These are phyloP conservation scores for Phaffomyces antillensis DNA, from an alignment of 805 yeast species.

Conservation along the genomic window DNA sequence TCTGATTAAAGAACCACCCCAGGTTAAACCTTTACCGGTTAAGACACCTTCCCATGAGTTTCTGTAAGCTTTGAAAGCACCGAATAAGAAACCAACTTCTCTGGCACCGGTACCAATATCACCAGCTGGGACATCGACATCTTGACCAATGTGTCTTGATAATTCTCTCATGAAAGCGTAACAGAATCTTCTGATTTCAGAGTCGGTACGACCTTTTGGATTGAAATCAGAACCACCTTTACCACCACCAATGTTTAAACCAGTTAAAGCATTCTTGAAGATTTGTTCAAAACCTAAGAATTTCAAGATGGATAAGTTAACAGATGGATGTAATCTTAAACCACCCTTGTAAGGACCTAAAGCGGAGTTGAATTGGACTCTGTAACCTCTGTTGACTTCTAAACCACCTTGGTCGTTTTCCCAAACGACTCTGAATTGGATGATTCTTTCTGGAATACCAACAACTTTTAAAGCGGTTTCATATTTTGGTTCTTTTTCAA, in stretches of 20 bases:
- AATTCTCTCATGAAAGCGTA: conserved; percentile 92
- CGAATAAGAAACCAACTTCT: conserved; percentile 73
- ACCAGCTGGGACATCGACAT: conserved; percentile 99
- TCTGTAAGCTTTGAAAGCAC: conserved; percentile 89
- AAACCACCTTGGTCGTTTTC: conserved; percentile 89
- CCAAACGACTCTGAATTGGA: conserved; percentile 97
- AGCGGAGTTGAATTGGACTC: conserved; percentile 98
- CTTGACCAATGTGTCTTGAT: conserved; percentile 92
- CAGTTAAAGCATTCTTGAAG: conserved; percentile 96
- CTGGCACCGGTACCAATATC: conserved; percentile 96
- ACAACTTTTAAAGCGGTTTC: conserved; percentile 83
- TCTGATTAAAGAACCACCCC: conserved; percentile 99
- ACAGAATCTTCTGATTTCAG: conserved; percentile 96
- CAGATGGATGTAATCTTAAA: conserved; percentile 95
- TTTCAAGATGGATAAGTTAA: conserved; percentile 89
- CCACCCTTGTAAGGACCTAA: conserved; percentile 99
- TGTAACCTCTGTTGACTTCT: conserved; percentile 94
- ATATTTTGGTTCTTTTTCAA: conserved; percentile 83
- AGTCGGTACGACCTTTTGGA: conserved; percentile 90
- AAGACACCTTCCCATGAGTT: conserved; percentile 95
- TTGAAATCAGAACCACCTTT: conserved; percentile 98
- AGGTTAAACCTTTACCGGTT: conserved; percentile 94
- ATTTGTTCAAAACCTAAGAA: conserved; percentile 97
- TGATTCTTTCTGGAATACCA: conserved; percentile 90
- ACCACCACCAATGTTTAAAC: conserved; percentile 98